phyloP scores from a whole-genome alignment of 2,329 filamentous ascomycete species.

The Leptodontidium sp. region DNA sequence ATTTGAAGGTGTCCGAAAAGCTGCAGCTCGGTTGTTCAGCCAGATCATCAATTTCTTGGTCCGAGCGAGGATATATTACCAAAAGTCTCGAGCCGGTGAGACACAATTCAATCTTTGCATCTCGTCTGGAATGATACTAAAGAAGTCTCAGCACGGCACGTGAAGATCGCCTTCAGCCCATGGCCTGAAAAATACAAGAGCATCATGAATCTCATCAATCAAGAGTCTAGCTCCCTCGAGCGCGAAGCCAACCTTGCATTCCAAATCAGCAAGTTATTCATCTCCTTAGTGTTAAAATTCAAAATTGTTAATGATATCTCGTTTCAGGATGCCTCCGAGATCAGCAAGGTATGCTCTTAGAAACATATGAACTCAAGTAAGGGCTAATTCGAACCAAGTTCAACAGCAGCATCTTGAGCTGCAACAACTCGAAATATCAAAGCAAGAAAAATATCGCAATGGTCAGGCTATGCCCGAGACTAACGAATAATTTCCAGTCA shows the following conservation, averaged over 20 bases:
- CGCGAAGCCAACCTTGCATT: conserved; percentile 6
- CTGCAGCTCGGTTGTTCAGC: conserved; percentile 5
- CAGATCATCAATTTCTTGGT: conserved; percentile 11
- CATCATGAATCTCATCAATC: conserved; percentile 5
- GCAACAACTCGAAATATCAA: not conserved
- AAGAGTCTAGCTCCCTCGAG: conserved; percentile 1
- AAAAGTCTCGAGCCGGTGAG: conserved; percentile 4
- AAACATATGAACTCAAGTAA: not conserved
- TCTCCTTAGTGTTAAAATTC: not conserved
- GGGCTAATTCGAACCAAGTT: not conserved
- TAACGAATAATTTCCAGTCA: not conserved
- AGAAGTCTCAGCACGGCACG: not conserved
- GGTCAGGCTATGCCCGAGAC: not conserved
- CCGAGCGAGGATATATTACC: conserved; percentile 4
- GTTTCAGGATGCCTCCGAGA: not conserved
- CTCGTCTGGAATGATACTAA: not conserved
- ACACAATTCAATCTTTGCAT: not conserved
- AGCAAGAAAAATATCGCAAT: not conserved
- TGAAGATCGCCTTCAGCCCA: not conserved
- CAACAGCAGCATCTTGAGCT: not conserved
- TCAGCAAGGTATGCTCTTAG: not conserved
- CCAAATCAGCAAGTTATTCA: not conserved
- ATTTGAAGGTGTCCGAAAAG: not conserved
- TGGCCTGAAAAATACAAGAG: conserved; percentile 1
- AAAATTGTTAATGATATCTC: not conserved